Evolutionary conservation across 345 rosid genomes (phyloP).

Genomic region (Eucalyptus curtisii): DNA sequence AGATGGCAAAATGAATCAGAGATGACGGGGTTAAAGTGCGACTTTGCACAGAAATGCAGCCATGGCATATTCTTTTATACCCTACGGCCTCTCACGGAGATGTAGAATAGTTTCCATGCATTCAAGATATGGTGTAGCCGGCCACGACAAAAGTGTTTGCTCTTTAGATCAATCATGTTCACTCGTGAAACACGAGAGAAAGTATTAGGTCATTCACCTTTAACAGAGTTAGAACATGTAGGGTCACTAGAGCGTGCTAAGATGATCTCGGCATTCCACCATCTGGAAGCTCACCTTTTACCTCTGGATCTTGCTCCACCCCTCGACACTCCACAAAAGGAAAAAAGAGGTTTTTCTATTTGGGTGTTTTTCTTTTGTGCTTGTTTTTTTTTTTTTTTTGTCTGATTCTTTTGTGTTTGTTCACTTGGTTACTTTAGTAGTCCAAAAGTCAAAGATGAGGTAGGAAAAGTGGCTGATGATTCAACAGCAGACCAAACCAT

Average conservation of each 20-base stretch:
- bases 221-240: neutral
- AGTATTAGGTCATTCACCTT: neutral
- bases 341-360: neutral
- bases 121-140: neutral
- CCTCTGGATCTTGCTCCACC: neutral
- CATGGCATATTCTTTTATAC: neutral
- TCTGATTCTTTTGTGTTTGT: neutral
- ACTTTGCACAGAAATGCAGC: neutral
- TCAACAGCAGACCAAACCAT: neutral
- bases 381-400: neutral
- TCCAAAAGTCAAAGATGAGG: neutral
- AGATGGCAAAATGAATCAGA: neutral
- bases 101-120: neutral
- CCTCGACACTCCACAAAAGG: neutral
- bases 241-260: neutral
- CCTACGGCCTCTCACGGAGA: neutral
- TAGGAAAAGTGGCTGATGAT: neutral
- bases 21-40: neutral
- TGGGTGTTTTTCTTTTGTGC: neutral
- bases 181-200: neutral
- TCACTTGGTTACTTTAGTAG: neutral
- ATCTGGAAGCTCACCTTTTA: neutral
- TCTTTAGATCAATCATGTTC: neutral
- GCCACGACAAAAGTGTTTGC: neutral
- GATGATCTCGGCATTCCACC: neutral